A percentile compares a stretch with the other conserved stretches of the same genome.
phyloP scores from a whole-genome alignment of 2,329 filamentous ascomycete species.

The Diplodia corticola region DNA sequence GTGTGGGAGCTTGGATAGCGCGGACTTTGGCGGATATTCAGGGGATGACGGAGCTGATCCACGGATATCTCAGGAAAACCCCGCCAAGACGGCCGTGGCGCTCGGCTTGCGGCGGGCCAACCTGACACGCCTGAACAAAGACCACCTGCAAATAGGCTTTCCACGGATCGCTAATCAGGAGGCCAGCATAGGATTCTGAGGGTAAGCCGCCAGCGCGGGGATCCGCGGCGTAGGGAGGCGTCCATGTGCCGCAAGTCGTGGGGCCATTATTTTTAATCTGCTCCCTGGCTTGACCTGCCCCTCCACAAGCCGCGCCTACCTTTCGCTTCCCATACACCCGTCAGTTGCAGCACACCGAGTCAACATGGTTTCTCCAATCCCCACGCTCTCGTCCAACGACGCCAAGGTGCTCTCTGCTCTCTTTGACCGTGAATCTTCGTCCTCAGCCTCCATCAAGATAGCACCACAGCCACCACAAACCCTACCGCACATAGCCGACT shows the following conservation, averaged over 20 bases:
- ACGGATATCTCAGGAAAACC: constrained; percentile 9
- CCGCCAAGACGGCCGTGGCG: constrained; percentile 9
- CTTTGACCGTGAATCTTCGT: constrained; percentile 46
- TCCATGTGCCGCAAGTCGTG: background rate
- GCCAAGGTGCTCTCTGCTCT: constrained; percentile 40
- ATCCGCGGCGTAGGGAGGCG: background rate
- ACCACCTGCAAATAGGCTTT: background rate
- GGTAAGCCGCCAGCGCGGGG: constrained; percentile 4
- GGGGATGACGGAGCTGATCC: background rate
- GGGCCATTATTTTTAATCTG: background rate
- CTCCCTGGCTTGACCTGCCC: background rate
- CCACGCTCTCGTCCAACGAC: constrained; percentile 39
- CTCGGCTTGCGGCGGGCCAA: constrained; percentile 21
- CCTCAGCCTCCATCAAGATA: constrained; percentile 56
- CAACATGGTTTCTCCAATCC: constrained; percentile 44
- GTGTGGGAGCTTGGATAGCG: constrained; percentile 31
- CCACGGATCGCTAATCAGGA: constrained; percentile 6
- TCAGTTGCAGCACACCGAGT: background rate
- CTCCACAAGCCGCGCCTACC: constrained; percentile 1
- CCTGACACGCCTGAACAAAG: background rate
- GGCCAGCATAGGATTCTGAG: background rate
- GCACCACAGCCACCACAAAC: constrained; percentile 34
- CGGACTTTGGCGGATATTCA: constrained; percentile 31
- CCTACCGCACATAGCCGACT: constrained; percentile 42
- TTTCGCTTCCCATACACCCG: background rate